These are phyloP conservation scores for Populus alba DNA, from an alignment of 345 rosid genomes.

Conservation along the genomic window DNA sequence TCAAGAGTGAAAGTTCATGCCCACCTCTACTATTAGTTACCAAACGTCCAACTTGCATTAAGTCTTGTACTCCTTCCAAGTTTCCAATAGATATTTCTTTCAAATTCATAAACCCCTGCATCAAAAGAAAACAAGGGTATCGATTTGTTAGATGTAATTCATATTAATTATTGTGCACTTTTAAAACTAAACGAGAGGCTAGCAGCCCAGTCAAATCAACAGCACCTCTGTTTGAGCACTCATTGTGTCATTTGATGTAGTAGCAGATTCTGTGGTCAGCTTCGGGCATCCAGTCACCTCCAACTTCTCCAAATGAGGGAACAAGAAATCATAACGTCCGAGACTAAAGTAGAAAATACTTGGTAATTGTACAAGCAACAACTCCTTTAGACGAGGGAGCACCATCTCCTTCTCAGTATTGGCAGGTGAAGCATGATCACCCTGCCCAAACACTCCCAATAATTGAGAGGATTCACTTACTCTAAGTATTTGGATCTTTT, in stretches of 20 bases:
- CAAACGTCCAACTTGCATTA: too few relatives aligned
- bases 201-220: too few relatives aligned
- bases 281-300: rapidly evolving
- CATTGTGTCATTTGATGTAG: not conserved
- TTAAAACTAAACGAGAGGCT: too few relatives aligned
- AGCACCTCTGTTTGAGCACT: too few relatives aligned
- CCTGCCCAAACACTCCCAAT: not conserved
- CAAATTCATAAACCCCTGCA: too few relatives aligned
- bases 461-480: not conserved
- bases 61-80: too few relatives aligned
- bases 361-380: rapidly evolving
- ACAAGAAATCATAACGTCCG: not conserved
- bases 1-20: too few relatives aligned
- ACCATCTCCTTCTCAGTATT: not conserved
- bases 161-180: too few relatives aligned
- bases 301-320: rapidly evolving
- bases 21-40: too few relatives aligned
- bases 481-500: rapidly evolving
- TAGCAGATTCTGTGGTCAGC: not conserved
- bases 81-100: too few relatives aligned
- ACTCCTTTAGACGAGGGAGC: rapidly evolving
- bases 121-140: too few relatives aligned
- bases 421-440: not conserved
- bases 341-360: not conserved
- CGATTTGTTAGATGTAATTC: too few relatives aligned